Conservation (phyloP, 768 basidiomycete species). For the Terana coerulea region DNA sequence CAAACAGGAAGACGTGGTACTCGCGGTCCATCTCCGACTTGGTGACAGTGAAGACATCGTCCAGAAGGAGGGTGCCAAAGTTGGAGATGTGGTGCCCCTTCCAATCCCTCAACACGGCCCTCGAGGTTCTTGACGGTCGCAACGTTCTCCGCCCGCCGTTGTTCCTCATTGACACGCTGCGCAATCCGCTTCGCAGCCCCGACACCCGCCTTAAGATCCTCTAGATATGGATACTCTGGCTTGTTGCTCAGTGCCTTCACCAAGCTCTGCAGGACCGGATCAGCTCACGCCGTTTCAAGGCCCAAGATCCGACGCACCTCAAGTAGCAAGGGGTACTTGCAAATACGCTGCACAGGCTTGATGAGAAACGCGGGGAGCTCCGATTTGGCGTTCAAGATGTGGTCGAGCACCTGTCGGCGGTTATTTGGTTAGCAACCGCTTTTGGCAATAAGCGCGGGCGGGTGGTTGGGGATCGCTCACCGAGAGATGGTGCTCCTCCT, state of each 20-base stretch:
- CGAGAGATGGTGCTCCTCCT: constrained; percentile 78
- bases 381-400: constrained; percentile 84
- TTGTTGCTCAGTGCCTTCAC: constrained; percentile 63
- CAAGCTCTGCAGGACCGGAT: constrained; percentile 47
- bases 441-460: neutral
- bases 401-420: constrained; percentile 63
- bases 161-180: constrained; percentile 93
- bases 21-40: constrained; percentile 96
- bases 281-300: constrained; percentile 13
- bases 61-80: constrained; percentile 91
- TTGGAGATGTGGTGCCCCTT: constrained; percentile 95
- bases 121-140: constrained; percentile 86
- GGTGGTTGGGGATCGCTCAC: constrained; percentile 44
- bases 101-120: constrained; percentile 93
- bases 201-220: constrained; percentile 81
- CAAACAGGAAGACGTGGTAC: constrained; percentile 98
- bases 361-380: constrained; percentile 96
- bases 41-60: constrained; percentile 93
- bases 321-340: constrained; percentile 95
- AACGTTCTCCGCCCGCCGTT: constrained; percentile 86
- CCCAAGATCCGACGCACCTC: constrained; percentile 58
- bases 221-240: constrained; percentile 62
- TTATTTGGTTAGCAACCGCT: neutral
- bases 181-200: constrained; percentile 90
- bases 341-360: constrained; percentile 97